Conservation (phyloP, 805 yeast species). For the Nakazawaea ernobii region DNA sequence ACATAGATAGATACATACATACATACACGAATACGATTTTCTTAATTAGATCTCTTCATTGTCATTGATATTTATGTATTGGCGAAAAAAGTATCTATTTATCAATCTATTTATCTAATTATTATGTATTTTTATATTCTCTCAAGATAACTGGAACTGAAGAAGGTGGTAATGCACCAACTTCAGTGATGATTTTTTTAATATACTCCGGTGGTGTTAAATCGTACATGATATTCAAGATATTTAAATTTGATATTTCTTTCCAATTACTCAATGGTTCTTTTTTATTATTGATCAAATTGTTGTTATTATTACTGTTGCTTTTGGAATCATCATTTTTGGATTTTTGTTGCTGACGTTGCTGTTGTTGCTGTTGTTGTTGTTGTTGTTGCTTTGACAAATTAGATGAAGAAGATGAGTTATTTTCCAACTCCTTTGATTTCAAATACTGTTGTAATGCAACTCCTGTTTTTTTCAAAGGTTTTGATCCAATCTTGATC, state of each 20-base stretch:
- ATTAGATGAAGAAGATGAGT: no score
- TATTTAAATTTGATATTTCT: conserved; percentile 53
- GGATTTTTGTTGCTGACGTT: conserved; percentile 14
- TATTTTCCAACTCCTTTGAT: conserved; percentile 30
- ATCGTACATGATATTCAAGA: conserved; percentile 86
- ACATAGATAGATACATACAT: no score
- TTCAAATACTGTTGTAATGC: conserved; percentile 59
- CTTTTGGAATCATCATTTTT: background rate
- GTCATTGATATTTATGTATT: no score
- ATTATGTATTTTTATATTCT: conserved; percentile 64
- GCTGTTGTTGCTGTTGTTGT: conserved; percentile 18
- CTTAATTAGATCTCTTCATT: no score
- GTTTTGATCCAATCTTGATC: conserved; percentile 43
- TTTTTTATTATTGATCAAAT: conserved; percentile 20
- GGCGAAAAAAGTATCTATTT: no score
- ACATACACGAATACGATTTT: no score
- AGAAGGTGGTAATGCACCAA: conserved; percentile 96
- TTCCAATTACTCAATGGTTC: conserved; percentile 60
- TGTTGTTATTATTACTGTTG: conserved; percentile 18
- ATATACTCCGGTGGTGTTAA: conserved; percentile 91
- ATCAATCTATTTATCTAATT: no score
- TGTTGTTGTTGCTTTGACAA: no score
- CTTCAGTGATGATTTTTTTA: conserved; percentile 91
- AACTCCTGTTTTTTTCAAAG: conserved; percentile 53
- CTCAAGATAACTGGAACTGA: conserved; percentile 95